phyloP scores from a whole-genome alignment of 768 basidiomycete genomes.

The Suillus luteus region DNA sequence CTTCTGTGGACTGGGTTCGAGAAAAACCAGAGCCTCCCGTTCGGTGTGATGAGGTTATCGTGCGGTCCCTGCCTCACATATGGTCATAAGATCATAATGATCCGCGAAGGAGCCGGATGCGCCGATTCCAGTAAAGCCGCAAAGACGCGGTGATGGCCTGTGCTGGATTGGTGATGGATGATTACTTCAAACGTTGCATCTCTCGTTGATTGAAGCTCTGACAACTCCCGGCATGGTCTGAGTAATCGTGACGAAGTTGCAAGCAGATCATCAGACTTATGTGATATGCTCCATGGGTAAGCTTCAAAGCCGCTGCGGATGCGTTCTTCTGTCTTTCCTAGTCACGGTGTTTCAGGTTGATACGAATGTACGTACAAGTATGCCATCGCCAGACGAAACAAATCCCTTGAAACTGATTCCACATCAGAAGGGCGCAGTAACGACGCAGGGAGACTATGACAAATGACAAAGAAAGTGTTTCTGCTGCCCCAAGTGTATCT shows the following conservation, averaged over 20 bases:
- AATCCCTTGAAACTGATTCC: conserved; percentile 3
- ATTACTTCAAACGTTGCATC: not conserved
- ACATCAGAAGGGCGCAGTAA: not conserved
- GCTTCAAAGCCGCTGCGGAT: not conserved
- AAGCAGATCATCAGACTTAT: not conserved
- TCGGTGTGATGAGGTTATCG: not conserved
- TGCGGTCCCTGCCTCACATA: not conserved
- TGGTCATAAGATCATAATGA: not conserved
- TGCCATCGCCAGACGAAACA: not conserved
- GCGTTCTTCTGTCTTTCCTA: not conserved
- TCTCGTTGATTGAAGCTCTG: not conserved
- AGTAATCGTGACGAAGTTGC: not conserved
- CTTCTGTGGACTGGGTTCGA: not conserved
- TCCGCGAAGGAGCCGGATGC: too few relatives aligned
- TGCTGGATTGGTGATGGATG: not conserved
- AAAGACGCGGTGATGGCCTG: not conserved
- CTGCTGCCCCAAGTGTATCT: not conserved
- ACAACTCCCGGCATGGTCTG: not conserved
- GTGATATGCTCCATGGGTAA: not conserved
- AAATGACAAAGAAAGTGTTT: not conserved
- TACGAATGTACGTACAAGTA: not conserved
- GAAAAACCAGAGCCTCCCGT: not conserved
- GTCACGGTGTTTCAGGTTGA: not conserved
- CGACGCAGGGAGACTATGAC: not conserved
- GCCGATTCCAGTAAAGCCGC: not conserved